These are phyloP conservation scores for Scheffersomyces amazonensis DNA, from an alignment of 805 yeast species.

Conservation along the genomic window DNA sequence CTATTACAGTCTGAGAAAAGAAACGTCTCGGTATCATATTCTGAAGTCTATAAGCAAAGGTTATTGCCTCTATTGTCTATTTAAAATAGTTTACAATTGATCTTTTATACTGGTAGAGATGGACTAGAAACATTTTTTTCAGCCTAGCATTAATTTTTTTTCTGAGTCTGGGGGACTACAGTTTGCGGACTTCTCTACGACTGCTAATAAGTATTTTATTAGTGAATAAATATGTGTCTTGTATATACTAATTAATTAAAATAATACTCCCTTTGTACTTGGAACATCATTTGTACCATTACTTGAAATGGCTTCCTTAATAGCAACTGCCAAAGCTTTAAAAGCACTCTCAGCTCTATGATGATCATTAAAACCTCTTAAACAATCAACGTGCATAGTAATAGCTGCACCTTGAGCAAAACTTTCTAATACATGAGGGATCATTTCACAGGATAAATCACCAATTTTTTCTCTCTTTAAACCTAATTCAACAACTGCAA, in stretches of 20 bases:
- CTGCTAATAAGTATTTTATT: too few species aligned
- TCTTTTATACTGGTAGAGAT: too few species aligned
- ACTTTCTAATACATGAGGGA: conserved; percentile 93
- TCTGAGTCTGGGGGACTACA: too few species aligned
- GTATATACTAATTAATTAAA: conserved; percentile 27
- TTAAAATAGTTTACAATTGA: too few species aligned
- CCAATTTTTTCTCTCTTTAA: conserved; percentile 92
- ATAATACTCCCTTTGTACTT: conserved; percentile 91
- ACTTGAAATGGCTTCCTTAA: conserved; percentile 76
- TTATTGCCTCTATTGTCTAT: too few species aligned
- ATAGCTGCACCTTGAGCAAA: conserved; percentile 91
- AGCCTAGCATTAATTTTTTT: too few species aligned
- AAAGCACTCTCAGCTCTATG: conserved; percentile 96
- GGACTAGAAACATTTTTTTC: too few species aligned
- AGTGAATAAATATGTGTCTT: too few species aligned
- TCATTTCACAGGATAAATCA: conserved; percentile 90
- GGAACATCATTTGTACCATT: conserved; percentile 93
- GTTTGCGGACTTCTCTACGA: too few species aligned
- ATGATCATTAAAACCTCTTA: conserved; percentile 93
- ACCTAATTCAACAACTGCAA: conserved; percentile 84
- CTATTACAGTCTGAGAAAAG: neutral
- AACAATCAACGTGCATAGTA: conserved; percentile 91
- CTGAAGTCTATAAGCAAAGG: too few species aligned
- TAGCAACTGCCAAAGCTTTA: conserved; percentile 92
- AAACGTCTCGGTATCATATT: neutral